These are phyloP conservation scores for Pseudogymnoascus sp. DNA, from an alignment of 2,329 filamentous ascomycete species.

Conservation along the genomic window DNA sequence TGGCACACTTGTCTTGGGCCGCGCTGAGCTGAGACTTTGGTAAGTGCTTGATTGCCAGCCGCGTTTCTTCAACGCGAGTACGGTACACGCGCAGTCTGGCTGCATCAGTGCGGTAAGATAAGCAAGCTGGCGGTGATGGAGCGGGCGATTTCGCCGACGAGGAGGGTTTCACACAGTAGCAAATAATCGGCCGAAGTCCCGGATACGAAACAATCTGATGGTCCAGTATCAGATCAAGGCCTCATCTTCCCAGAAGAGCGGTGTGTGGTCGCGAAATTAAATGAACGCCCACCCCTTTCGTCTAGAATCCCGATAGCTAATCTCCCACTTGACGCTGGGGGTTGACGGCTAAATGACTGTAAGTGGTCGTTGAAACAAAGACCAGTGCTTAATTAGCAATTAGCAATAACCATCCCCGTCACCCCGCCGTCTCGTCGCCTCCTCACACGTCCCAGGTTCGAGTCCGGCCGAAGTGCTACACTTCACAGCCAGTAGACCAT, in stretches of 20 bases:
- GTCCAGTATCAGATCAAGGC: not conserved
- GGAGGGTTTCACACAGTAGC: not conserved
- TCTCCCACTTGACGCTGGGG: not conserved
- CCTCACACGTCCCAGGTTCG: not conserved
- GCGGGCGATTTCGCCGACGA: not conserved
- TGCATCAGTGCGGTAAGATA: not conserved
- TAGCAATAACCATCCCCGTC: not conserved
- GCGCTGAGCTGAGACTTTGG: not conserved
- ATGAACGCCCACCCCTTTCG: not conserved
- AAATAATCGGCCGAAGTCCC: not conserved
- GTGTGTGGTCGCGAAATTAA: not conserved
- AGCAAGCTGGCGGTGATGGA: not conserved
- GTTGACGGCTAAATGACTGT: not conserved
- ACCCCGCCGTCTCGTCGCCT: not conserved
- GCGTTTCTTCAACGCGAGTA: conserved; percentile 4
- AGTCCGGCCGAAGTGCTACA: not conserved
- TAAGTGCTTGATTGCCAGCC: not conserved
- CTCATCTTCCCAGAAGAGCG: not conserved
- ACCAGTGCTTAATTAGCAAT: not conserved
- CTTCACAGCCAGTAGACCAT: not conserved
- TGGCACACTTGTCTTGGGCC: not conserved
- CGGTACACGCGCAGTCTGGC: not conserved
- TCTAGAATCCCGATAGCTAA: not conserved
- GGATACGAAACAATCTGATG: not conserved
- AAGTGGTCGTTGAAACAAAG: conserved; percentile 3